A percentile compares a stretch with the other conserved stretches of the same genome.
These are phyloP conservation scores for Hysterium pulicare DNA, from an alignment of 2,329 filamentous ascomycete species.

Conservation along the genomic window DNA sequence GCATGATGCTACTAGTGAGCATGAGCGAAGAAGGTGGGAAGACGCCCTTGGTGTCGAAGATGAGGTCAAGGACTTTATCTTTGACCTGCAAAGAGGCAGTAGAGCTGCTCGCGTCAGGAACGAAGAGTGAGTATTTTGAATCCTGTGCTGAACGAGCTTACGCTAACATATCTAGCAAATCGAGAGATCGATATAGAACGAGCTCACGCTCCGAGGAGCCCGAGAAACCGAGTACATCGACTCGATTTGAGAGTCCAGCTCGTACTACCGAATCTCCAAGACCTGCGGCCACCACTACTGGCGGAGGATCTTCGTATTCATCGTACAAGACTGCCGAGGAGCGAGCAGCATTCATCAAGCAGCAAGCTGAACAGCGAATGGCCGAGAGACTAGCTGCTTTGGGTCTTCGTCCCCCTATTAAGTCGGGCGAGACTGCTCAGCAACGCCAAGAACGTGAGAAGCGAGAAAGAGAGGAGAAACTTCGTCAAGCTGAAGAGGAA, in stretches of 20 bases:
- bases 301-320: conserved; percentile 68
- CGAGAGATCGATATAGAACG: conserved; percentile 34
- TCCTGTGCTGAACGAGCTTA: not conserved
- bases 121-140: conserved; percentile 49
- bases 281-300: conserved; percentile 50
- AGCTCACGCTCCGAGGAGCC: conserved; percentile 40
- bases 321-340: conserved; percentile 90
- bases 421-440: conserved; percentile 73
- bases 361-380: conserved; percentile 95
- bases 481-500: conserved; percentile 89
- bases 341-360: conserved; percentile 91
- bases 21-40: conserved; percentile 92
- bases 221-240: conserved; percentile 22
- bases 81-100: conserved; percentile 85
- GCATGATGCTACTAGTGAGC: conserved; percentile 73
- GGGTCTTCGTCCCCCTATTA: conserved; percentile 79
- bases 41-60: conserved; percentile 95
- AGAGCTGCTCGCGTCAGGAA: conserved; percentile 68
- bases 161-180: conserved; percentile 17
- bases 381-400: conserved; percentile 91
- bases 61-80: conserved; percentile 96
- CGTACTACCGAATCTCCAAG: conserved; percentile 48
- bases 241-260: conserved; percentile 52
- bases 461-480: conserved; percentile 79
- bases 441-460: conserved; percentile 87